Conservation (phyloP, 208 protist genomes). For the Wallacemonas rigidus region DNA sequence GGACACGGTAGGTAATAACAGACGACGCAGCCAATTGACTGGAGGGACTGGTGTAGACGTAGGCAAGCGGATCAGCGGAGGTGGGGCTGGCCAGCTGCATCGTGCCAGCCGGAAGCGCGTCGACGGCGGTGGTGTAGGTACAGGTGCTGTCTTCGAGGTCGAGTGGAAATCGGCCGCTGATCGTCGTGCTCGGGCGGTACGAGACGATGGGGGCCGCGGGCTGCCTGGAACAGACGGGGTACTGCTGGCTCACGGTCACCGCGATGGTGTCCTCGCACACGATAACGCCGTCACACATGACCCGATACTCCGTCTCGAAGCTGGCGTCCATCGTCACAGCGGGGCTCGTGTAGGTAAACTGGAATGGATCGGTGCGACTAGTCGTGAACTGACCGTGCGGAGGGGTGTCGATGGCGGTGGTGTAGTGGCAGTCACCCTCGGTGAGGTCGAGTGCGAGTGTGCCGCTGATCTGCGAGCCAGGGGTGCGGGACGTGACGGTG, state of each 20-base stretch:
- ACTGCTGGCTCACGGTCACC: conserved; percentile 19
- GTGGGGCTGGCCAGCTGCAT: conserved; percentile 19
- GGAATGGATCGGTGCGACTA: conserved; percentile 19
- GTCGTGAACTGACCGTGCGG: conserved; percentile 19
- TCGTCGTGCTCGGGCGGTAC: conserved; percentile 25
- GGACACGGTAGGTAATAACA: conserved; percentile 31
- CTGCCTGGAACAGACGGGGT: conserved; percentile 26
- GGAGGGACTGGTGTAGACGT: conserved; percentile 39
- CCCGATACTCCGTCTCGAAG: conserved; percentile 31
- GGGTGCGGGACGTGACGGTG: background rate
- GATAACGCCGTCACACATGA: conserved; percentile 31
- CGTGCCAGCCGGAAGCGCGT: conserved; percentile 31
- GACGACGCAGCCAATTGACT: conserved; percentile 15
- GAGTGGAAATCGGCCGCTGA: conserved; percentile 14
- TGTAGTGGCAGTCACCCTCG: conserved; percentile 33
- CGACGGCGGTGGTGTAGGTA: conserved; percentile 21
- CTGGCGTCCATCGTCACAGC: conserved; percentile 21
- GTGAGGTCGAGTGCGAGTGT: conserved; percentile 37
- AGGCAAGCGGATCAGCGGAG: conserved; percentile 28
- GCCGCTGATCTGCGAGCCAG: conserved; percentile 14
- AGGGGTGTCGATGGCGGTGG: conserved; percentile 19
- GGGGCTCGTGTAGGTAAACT: conserved; percentile 28
- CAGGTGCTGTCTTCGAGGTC: conserved; percentile 16
- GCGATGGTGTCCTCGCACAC: conserved; percentile 42
- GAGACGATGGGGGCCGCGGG: conserved; percentile 18